These are phyloP conservation scores for Saprolegnia diclina DNA, from an alignment of 352 stramenopile genomes.

Conservation along the genomic window DNA sequence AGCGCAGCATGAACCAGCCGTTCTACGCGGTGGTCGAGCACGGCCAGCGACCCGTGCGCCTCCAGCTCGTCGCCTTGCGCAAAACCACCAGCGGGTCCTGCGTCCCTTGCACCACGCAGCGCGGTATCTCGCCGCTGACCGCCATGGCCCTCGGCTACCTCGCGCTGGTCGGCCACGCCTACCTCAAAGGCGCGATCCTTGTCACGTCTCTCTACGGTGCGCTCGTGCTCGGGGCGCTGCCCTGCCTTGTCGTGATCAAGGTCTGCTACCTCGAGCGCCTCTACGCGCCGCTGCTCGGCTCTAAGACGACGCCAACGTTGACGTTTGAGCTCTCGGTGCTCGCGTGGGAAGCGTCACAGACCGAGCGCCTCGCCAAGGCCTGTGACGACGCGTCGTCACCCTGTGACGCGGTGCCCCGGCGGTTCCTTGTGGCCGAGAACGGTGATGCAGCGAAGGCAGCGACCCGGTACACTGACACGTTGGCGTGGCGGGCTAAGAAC, in stretches of 20 bases:
- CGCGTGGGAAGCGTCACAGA: constrained; percentile 50
- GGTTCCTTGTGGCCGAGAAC: constrained; percentile 64
- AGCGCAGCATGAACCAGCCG: background rate
- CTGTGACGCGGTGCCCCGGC: constrained; percentile 34
- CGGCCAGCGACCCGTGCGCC: constrained; percentile 2
- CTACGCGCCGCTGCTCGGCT: background rate
- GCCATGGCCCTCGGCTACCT: constrained; percentile 5
- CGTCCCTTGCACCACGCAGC: background rate
- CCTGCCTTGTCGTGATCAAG: background rate
- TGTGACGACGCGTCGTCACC: constrained; percentile 8
- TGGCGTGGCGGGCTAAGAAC: constrained; percentile 73
- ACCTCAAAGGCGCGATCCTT: background rate
- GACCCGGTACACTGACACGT: constrained; percentile 53
- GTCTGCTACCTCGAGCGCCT: constrained; percentile 11
- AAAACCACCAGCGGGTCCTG: background rate
- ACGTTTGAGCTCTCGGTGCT: constrained; percentile 64
- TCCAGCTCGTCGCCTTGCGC: background rate
- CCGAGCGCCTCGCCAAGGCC: constrained; percentile 34
- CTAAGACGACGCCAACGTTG: constrained; percentile 29
- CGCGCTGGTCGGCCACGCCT: background rate
- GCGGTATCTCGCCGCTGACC: background rate
- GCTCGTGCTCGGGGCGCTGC: background rate
- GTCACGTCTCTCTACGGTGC: background rate
- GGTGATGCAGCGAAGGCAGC: constrained; percentile 51
- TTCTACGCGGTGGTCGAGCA: constrained; percentile 8